phyloP scores from a whole-genome alignment of 768 basidiomycete species.

The Pluteus cervinus region DNA sequence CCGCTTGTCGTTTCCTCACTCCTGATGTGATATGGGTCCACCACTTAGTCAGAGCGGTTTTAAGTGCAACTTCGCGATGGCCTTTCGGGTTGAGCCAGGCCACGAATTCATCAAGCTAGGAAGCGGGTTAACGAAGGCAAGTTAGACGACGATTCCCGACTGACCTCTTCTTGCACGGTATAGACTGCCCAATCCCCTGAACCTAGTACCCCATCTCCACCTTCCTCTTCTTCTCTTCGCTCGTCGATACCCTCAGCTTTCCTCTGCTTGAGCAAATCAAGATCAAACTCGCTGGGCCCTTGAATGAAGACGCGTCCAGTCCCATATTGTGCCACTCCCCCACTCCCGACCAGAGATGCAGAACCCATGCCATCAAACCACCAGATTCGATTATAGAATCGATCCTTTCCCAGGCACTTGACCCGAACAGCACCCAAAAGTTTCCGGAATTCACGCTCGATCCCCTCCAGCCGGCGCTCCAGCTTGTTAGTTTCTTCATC shows the following conservation, averaged over 20 bases:
- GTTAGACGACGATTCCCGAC: constrained; percentile 16
- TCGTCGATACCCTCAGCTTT: constrained; percentile 52
- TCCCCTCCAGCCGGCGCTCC: constrained; percentile 73
- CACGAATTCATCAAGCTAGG: constrained; percentile 79
- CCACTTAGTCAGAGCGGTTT: constrained; percentile 74
- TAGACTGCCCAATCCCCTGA: constrained; percentile 90
- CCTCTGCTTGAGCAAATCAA: constrained; percentile 60
- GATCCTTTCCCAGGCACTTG: constrained; percentile 84
- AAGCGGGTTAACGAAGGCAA: constrained; percentile 6
- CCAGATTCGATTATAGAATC: constrained; percentile 95
- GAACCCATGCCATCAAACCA: constrained; percentile 98
- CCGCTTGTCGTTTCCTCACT: constrained; percentile 67
- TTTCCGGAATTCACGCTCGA: constrained; percentile 93
- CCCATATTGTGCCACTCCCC: constrained; percentile 77
- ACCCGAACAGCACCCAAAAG: constrained; percentile 79
- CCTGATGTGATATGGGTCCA: constrained; percentile 79
- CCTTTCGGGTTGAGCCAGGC: constrained; percentile 93
- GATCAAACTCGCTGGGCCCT: constrained; percentile 81
- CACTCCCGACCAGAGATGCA: constrained; percentile 70
- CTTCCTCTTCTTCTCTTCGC: constrained; percentile 74
- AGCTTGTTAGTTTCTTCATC: constrained; percentile 86
- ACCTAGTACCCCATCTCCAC: constrained; percentile 63
- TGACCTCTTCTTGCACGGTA: constrained; percentile 81
- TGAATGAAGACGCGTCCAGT: constrained; percentile 91
- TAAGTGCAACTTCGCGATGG: constrained; percentile 77